Evolutionary conservation across 2,329 filamentous ascomycete genomes (phyloP), one percentile per base, ranked within the genome.

Genomic region (Colletotrichum sojae): DNA sequence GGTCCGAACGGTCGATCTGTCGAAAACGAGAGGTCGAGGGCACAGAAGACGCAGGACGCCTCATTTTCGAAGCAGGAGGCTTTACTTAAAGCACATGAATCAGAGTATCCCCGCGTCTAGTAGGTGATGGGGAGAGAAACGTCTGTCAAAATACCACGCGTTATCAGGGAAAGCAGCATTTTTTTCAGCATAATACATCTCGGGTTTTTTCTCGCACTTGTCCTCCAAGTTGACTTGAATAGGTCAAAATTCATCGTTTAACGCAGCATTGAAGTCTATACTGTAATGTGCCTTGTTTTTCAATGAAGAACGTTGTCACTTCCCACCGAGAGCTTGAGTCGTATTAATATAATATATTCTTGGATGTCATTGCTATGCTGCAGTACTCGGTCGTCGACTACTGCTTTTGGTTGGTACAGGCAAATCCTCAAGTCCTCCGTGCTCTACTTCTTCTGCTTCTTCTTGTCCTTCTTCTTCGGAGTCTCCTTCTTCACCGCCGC

Each of bases 401-500:
- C 22, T 25, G 22, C 22, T 25, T 25, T 25, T 25, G 22, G 4
- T 25, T 25, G 22, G 4, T 25, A 25, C 4, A 25, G 22, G 22
- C 22, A 25, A 25, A 25, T 25, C 31, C 31, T 36, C 31, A 36
- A 57, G 63, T 76, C 75, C 40, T 61, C 49, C 56, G 72, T 71
- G 43, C 71, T 70, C 55, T 75, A 74, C 56, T 74, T 71, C 56
- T 76, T 74, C 46, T 76, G 71, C 57, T 69, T 67, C 51, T 77
- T 74, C 51, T 73, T 75, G 27, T 74, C 72, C 69, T 76, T 75
- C 45, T 77, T 75, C 12, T 72, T 69, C 56, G 75, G 73, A n/a
- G 74, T 71, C 63, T 75, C 73, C 27, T 69, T 70, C 6, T 71
- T 61, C 20, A 69, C 45, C 9, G 67, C 62, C 12, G 56, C 67